Conservation (phyloP, 1,139 yeast species). For the Taphrina flavorubra region DNA sequence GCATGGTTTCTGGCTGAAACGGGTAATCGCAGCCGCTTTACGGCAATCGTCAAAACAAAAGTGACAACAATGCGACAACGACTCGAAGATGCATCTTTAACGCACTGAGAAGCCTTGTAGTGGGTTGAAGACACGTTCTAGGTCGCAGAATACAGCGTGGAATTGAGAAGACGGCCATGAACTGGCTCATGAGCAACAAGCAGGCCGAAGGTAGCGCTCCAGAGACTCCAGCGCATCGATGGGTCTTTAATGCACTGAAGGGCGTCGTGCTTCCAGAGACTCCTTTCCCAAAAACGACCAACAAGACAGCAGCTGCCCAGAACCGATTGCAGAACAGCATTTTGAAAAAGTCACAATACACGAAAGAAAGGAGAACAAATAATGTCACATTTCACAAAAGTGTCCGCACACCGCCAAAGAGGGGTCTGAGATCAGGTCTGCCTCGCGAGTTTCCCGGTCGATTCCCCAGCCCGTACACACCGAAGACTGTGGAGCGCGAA, state of each 20-base stretch:
- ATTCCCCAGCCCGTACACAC: constrained; percentile 38
- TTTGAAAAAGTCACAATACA: constrained; percentile 21
- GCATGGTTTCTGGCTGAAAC: neutral
- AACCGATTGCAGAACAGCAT: constrained; percentile 13
- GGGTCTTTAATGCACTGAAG: constrained; percentile 36
- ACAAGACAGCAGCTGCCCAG: neutral
- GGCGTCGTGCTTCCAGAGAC: constrained; percentile 29
- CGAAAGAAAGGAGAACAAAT: constrained; percentile 15
- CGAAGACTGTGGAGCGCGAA: constrained; percentile 3
- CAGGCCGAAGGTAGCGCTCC: constrained; percentile 9
- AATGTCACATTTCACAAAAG: constrained; percentile 30
- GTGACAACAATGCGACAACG: constrained; percentile 19
- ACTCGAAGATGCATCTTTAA: too few relatives aligned
- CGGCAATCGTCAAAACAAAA: constrained; percentile 6
- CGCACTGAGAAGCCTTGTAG: too few relatives aligned
- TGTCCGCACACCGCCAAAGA: constrained; percentile 13
- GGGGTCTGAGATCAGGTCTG: constrained; percentile 10
- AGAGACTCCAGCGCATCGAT: constrained; percentile 35
- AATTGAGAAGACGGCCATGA: too few relatives aligned
- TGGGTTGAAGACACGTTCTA: too few relatives aligned
- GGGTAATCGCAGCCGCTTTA: neutral
- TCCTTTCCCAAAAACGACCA: neutral
- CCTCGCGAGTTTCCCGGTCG: constrained; percentile 33
- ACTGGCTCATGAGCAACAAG: constrained; percentile 33
- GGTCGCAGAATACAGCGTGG: too few relatives aligned